Evolutionary conservation across 768 basidiomycete species (phyloP).

Genomic region (Russula ochroleuca): DNA sequence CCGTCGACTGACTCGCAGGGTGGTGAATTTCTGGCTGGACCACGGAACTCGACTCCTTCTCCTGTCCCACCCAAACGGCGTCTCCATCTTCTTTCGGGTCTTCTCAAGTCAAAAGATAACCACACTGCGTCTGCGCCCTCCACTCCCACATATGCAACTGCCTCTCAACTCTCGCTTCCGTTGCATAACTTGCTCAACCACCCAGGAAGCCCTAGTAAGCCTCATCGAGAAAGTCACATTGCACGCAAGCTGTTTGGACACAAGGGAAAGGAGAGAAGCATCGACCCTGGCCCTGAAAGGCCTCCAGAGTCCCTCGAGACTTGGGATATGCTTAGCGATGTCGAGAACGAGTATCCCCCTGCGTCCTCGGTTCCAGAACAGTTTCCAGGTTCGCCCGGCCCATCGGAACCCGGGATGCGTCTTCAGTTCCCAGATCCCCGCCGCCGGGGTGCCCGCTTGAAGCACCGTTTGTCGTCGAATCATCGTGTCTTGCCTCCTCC

Average conservation of each 20-base stretch:
- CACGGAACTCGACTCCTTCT: slow-evolving; percentile 18
- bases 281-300: slow-evolving; percentile 13
- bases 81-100: slow-evolving; percentile 24
- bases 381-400: neutral
- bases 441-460: slow-evolving; percentile 16
- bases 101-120: slow-evolving; percentile 22
- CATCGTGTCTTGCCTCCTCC: slow-evolving; percentile 12
- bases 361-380: slow-evolving; percentile 5
- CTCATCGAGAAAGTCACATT: slow-evolving; percentile 22
- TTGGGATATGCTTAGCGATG: slow-evolving; percentile 28
- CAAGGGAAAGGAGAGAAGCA: slow-evolving; percentile 25
- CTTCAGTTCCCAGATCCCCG: neutral
- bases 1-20: slow-evolving; percentile 24
- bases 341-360: slow-evolving; percentile 14
- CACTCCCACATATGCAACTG: slow-evolving; percentile 25
- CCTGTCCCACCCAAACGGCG: slow-evolving; percentile 20
- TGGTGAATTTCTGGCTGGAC: neutral
- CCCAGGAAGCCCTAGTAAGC: slow-evolving; percentile 20
- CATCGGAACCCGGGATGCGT: slow-evolving; percentile 2
- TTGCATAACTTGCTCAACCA: slow-evolving; percentile 17
- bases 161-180: slow-evolving; percentile 28
- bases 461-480: slow-evolving; percentile 23
- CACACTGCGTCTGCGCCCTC: slow-evolving; percentile 26
- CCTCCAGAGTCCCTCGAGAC: slow-evolving; percentile 21
- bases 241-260: slow-evolving; percentile 26